Percentiles rank a stretch among this genome's conserved stretches.
phyloP scores from a whole-genome alignment of 192 early-diverging fungal genomes.

The Phycomyces nitens region DNA sequence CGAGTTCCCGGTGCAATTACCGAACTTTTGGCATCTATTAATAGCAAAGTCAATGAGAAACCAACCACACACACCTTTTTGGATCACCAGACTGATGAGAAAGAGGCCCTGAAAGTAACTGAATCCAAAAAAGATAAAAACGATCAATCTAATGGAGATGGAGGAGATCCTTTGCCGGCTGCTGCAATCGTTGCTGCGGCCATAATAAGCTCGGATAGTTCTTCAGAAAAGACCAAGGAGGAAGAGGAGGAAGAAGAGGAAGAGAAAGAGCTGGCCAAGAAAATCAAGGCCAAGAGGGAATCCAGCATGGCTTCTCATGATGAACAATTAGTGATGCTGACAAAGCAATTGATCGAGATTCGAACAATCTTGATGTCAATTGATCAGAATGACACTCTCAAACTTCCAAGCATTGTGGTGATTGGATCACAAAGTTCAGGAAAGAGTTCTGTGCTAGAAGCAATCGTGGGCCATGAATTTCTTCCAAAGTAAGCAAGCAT shows the following conservation, averaged over 20 bases:
- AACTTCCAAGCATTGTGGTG: constrained; percentile 87
- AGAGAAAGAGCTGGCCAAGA: not conserved
- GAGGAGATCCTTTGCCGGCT: constrained; percentile 38
- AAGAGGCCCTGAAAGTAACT: constrained; percentile 22
- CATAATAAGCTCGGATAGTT: too few species aligned
- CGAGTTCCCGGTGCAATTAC: constrained; percentile 35
- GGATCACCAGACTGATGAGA: too few species aligned
- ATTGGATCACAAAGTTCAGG: constrained; percentile 81
- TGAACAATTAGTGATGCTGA: constrained; percentile 79
- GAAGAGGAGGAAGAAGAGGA: constrained; percentile 27
- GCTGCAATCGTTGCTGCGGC: constrained; percentile 35
- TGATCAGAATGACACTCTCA: constrained; percentile 67
- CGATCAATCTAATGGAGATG: constrained; percentile 9
- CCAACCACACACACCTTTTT: constrained; percentile 3
- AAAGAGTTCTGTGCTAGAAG: constrained; percentile 79
- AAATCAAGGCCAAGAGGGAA: not conserved
- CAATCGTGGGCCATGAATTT: constrained; percentile 81
- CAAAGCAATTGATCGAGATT: constrained; percentile 91
- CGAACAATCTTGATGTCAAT: constrained; percentile 89
- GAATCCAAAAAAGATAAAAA: constrained; percentile 24
- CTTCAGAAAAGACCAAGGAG: constrained; percentile 3
- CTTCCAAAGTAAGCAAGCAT: constrained; percentile 59
- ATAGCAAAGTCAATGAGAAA: constrained; percentile 3
- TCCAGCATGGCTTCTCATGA: constrained; percentile 53
- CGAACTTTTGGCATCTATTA: constrained; percentile 17